Base-by-base conservation (phyloP, 352 stramenopile species). In the Phytophthora kernoviae region DNA sequence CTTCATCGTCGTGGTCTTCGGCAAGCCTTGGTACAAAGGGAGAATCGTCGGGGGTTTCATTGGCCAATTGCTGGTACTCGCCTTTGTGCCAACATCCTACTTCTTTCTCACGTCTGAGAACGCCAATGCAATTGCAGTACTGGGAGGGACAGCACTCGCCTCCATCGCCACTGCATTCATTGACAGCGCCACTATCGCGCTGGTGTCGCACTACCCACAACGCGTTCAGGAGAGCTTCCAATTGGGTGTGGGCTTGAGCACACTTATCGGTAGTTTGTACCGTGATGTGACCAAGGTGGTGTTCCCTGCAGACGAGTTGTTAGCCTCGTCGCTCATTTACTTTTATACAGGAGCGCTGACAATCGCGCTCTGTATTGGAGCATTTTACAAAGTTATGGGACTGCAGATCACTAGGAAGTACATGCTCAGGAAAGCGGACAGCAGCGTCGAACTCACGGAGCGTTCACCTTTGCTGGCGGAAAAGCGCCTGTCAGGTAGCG, bases 141-240 rank as follows among this genome's bases (percentile, higher is more conserved):
- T 95, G 14, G 73, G 84, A 26, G 67, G 79, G 14, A 95, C 87
- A 5, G 82, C 77, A 0, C 62, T 77, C 30, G 87, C 76, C 0
- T 73, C 87, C n/a, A 74, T 92, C 51, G 81, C 83, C 24, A 95
- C 86, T 1, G 84, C 84, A 7, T 87, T 93, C 53, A 86, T 95
- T 39, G 86, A 95, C 66, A 93, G 84, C 63, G 81, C 78, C 20
- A 91, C 82, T 26, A 93, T 95, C 52, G 78, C 75, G n/a, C 68
- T 95, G 24, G 84, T 91, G 26, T 87, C 84, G 26, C 83, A 93
- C 48, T 95, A 89, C 62, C 86, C 86, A 12, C 66, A 84, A 62
- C 72, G 77, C 22, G 82, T 92, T 5, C 84, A 93, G 53, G 84
- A 92, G 54, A 90, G 77, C 52, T 91, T 95, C 59, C 84, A 95